Conservation (phyloP, 805 yeast genomes). For the Saturnispora kantuleensis region DNA sequence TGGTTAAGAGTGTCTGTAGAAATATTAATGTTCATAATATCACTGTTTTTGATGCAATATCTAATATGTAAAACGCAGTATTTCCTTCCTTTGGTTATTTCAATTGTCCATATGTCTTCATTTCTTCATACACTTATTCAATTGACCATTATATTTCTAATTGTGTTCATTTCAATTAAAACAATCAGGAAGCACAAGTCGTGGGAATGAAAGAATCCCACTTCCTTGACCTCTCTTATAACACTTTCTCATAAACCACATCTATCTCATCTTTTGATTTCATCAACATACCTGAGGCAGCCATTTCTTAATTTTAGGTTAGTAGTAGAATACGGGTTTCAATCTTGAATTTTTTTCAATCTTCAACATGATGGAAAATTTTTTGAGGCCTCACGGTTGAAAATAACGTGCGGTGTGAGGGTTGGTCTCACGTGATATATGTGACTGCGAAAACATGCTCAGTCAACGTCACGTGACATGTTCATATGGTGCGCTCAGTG, state of each 20-base stretch:
- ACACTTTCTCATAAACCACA: no score
- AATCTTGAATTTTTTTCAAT: neutral
- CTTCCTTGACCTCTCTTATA: no score
- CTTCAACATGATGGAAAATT: neutral
- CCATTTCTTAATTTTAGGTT: constrained; percentile 33
- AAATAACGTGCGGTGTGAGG: constrained; percentile 10
- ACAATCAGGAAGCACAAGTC: no score
- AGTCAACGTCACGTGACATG: neutral
- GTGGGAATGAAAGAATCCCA: no score
- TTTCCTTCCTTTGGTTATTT: no score
- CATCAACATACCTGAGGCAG: constrained; percentile 52
- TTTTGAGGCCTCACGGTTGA: neutral
- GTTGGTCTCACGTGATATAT: neutral
- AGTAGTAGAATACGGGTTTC: neutral
- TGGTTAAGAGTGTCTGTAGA: neutral
- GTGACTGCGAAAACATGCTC: constrained; percentile 7
- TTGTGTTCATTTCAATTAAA: no score
- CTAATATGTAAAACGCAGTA: no score
- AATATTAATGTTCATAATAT: neutral
- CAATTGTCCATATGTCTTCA: no score
- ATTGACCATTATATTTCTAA: no score
- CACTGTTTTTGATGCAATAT: no score
- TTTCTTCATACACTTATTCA: no score
- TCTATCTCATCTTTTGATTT: neutral
- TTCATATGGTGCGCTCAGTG: neutral